Base-by-base conservation (phyloP, 2,329 filamentous ascomycete species). In the Aspergillus ochraceus region DNA sequence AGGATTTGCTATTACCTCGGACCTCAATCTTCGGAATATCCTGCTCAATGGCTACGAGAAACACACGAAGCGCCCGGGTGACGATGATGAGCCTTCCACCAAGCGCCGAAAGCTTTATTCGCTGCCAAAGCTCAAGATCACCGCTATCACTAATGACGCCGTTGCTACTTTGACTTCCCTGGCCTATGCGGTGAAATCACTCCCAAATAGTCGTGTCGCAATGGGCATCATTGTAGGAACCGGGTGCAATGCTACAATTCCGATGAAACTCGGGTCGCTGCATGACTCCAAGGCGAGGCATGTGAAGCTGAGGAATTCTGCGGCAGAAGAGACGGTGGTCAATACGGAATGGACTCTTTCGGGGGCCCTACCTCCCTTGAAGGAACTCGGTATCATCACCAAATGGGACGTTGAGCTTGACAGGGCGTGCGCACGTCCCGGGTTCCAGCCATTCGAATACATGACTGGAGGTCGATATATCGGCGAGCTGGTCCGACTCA, bases 321-420 rank as follows among this genome's bases (percentile, higher is more conserved):
- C 80, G 12, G 81, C 89, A 6, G 78, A 84, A n/a, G 88, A 86
- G 65, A 88, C 92, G 14, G 85, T 91, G 4, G 86, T 94, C 63
- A 94, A 94, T 70, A 94, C 91, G 0, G 91, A 95, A 75, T 93
- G 90, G 88, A 90, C 88, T 54, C 92, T 95, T 67, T 88, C 88
- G 26, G 90, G 90, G 6, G 86, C 90, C 2, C 87, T 86, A n/a
- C 80, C 82, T 6, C 89, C 90, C 0, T 77, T 94, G 56, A 80
- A 82, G 24, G 81, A 87, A 24, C 68, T 78, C 22, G 66, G 72
- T 12, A 81, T 93, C 52, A 84, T 91, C 54, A 92, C 85, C 10
- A 77, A 77, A 39, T 94, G 90, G 90, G 91, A 95, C 68, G 76
- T 80, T 10, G 77, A 82, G 60, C 81, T 95, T 6, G 90, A 92